These are phyloP conservation scores for Pseudogymnoascus sp. DNA, from an alignment of 2,329 filamentous ascomycete species.

Conservation along the genomic window DNA sequence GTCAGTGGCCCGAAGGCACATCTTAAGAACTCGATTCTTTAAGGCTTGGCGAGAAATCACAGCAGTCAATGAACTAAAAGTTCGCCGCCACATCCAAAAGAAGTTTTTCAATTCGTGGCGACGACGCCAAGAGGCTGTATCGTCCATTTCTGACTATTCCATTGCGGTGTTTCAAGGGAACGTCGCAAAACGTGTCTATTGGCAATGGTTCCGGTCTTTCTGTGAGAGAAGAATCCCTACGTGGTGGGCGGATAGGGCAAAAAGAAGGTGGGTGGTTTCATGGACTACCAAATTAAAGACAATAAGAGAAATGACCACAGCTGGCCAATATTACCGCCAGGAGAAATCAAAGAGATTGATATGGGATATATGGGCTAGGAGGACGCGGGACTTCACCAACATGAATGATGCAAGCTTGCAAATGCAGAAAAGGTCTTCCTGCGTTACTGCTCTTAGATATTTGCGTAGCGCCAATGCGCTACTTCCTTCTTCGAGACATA, in stretches of 20 bases:
- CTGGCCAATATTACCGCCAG: not conserved
- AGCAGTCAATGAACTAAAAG: slow-evolving; percentile 32
- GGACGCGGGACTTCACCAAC: not conserved
- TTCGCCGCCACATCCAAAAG: slow-evolving; percentile 40
- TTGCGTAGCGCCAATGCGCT: slow-evolving; percentile 22
- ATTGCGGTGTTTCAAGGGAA: slow-evolving; percentile 25
- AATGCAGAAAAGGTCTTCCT: not conserved
- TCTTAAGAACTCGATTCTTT: slow-evolving; percentile 61
- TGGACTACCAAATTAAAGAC: slow-evolving; percentile 17
- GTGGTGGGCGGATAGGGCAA: slow-evolving; percentile 16
- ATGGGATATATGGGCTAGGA: not conserved
- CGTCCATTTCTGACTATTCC: slow-evolving; percentile 22
- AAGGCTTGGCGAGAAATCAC: slow-evolving; percentile 61
- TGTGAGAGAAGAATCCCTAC: slow-evolving; percentile 8
- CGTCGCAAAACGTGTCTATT: slow-evolving; percentile 23
- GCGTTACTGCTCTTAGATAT: slow-evolving; percentile 17
- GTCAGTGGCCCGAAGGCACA: slow-evolving; percentile 58
- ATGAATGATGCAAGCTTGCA: not conserved
- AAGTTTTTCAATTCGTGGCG: slow-evolving; percentile 46
- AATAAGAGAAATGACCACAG: not conserved
- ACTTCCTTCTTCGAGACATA: slow-evolving; percentile 24
- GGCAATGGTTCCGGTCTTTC: slow-evolving; percentile 31
- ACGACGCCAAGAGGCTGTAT: slow-evolving; percentile 18
- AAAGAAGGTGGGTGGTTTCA: slow-evolving; percentile 16
- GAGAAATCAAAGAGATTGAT: not conserved